phyloP scores from a whole-genome alignment of 257 asterid species.

The Haberlea rhodopensis region DNA sequence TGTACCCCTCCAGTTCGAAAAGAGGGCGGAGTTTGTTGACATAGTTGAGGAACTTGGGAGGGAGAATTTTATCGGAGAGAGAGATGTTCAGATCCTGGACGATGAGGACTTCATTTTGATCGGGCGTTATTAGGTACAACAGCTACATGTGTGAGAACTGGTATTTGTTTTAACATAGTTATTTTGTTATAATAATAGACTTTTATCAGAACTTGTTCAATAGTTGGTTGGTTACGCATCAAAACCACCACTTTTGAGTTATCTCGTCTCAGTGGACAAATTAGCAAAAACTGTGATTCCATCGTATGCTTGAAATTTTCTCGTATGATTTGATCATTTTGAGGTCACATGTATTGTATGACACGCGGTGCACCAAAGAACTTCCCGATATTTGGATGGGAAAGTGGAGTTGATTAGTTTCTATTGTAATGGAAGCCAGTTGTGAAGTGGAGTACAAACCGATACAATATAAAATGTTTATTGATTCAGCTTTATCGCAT shows the following conservation, averaged over 20 bases:
- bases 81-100: constrained; percentile 60
- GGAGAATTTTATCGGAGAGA: constrained; percentile 71
- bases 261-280: background rate
- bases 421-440: too few species aligned
- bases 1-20: constrained; percentile 62
- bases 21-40: constrained; percentile 76
- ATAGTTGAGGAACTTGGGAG: constrained; percentile 72
- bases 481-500: too few species aligned
- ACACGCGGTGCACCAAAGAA: too few species aligned
- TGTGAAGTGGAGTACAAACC: too few species aligned
- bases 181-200: too few species aligned
- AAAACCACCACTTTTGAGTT: background rate
- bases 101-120: constrained; percentile 73
- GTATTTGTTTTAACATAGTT: too few species aligned
- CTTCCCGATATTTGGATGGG: too few species aligned
- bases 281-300: background rate
- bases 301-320: background rate
- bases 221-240: background rate
- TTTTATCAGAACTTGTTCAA: background rate
- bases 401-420: too few species aligned
- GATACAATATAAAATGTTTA: too few species aligned
- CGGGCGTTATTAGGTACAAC: constrained; percentile 55
- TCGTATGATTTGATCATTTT: too few species aligned
- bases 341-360: too few species aligned
- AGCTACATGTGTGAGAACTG: too few species aligned